These are phyloP conservation scores for carrot (Daucus carota) DNA, from an alignment of 129 eudicot genomes.

Conservation along the genomic window DNA sequence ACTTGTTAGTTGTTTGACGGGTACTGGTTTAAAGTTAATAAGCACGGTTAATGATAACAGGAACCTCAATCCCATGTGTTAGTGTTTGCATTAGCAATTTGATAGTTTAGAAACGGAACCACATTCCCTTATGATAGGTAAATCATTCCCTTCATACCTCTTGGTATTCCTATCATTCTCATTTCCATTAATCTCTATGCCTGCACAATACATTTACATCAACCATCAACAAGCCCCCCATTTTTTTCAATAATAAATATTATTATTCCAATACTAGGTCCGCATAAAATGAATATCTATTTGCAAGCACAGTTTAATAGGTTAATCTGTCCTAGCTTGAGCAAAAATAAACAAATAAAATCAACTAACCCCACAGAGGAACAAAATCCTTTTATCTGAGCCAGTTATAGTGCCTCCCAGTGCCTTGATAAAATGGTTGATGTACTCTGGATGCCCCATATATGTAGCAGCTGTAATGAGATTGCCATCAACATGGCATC, in stretches of 20 bases:
- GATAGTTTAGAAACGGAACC: too few relatives aligned
- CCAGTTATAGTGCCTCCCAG: constrained; percentile 67
- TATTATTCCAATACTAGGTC: neutral
- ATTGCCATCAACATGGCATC: constrained; percentile 63
- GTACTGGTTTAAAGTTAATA: too few relatives aligned
- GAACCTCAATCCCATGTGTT: too few relatives aligned
- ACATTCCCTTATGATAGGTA: too few relatives aligned
- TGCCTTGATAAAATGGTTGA: constrained; percentile 62
- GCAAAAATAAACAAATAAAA: neutral
- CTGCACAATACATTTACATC: too few relatives aligned
- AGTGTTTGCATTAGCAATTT: too few relatives aligned
- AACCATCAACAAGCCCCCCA: too few relatives aligned
- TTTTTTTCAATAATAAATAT: neutral
- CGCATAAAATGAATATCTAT: neutral
- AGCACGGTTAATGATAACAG: too few relatives aligned
- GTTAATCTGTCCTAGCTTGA: neutral
- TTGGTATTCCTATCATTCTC: too few relatives aligned
- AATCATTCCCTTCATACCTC: too few relatives aligned
- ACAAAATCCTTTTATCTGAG: constrained; percentile 53
- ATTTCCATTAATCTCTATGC: too few relatives aligned
- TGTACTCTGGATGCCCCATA: constrained; percentile 59
- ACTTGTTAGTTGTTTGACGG: too few relatives aligned
- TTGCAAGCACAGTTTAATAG: neutral
- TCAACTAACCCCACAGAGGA: constrained; percentile 86
- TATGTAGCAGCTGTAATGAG: constrained; percentile 64